A percentile compares a stretch with the other conserved stretches of the same genome.
phyloP scores from a whole-genome alignment of 352 stramenopile species.

The Peronosclerospora sorghi region DNA sequence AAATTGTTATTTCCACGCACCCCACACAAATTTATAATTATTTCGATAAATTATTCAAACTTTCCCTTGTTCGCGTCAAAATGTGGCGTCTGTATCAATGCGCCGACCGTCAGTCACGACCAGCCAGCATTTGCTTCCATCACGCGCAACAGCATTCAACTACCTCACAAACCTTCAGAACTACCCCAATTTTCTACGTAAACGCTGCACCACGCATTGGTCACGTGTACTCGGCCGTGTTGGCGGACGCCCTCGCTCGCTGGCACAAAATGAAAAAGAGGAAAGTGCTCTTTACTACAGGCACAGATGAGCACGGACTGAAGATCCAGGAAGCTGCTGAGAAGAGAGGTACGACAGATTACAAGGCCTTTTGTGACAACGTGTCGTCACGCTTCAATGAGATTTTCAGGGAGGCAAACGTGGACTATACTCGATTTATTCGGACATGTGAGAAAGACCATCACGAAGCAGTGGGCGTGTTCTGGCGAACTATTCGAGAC shows the following conservation, averaged over 20 bases:
- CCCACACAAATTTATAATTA: no score
- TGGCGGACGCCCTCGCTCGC: no score
- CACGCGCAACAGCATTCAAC: no score
- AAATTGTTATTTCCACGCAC: no score
- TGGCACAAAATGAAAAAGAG: slow-evolving; percentile 43
- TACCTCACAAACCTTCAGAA: slow-evolving; percentile 79
- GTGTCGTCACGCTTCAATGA: slow-evolving; percentile 86
- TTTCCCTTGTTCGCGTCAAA: no score
- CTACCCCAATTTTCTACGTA: slow-evolving; percentile 99
- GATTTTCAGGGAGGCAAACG: no score
- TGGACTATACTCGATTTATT: slow-evolving; percentile 93
- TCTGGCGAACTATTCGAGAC: no score
- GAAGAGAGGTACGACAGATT: slow-evolving; percentile 70
- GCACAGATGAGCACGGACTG: slow-evolving; percentile 99
- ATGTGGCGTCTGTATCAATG: no score
- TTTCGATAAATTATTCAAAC: no score
- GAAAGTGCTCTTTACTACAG: slow-evolving; percentile 89
- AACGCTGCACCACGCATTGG: slow-evolving; percentile 98
- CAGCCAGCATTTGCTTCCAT: no score
- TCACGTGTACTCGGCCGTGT: slow-evolving; percentile 98
- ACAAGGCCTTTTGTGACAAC: no score
- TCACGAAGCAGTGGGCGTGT: slow-evolving; percentile 77
- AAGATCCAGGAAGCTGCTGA: slow-evolving; percentile 91
- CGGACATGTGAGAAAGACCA: slow-evolving; percentile 93
- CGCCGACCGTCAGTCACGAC: no score